A percentile compares a stretch with the other conserved stretches of the same genome.
Evolutionary conservation across 305 asterid genomes (phyloP).

Genomic region (Rubia peregrina): DNA sequence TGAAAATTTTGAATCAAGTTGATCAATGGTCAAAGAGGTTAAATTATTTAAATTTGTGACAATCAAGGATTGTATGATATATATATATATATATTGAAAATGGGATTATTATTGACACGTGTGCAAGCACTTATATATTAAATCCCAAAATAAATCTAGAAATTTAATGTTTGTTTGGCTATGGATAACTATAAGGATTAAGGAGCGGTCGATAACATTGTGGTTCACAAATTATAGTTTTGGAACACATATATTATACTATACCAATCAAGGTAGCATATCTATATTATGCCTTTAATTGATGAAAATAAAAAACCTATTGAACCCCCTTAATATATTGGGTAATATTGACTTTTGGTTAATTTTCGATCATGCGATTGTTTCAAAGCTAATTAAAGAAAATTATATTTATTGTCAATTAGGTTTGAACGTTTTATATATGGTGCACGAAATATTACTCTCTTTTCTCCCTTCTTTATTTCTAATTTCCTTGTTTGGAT

Average conservation of each 20-base stretch:
- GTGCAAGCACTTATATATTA: no score
- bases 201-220: no score
- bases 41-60: no score
- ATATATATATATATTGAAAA: no score
- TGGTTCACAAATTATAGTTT: background rate
- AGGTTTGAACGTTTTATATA: background rate
- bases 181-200: background rate
- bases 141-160: no score
- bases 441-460: background rate
- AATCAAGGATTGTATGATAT: no score
- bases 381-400: background rate
- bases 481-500: no score
- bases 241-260: background rate
- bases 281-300: background rate
- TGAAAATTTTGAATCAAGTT: no score
- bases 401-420: background rate
- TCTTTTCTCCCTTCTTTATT: background rate
- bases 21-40: no score
- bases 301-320: background rate
- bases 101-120: no score
- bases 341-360: background rate
- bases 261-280: background rate
- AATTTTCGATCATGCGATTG: background rate
- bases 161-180: no score
- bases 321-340: background rate